Conservation (phyloP, 2,329 filamentous ascomycete genomes). For the Fusarium xylarioides region DNA sequence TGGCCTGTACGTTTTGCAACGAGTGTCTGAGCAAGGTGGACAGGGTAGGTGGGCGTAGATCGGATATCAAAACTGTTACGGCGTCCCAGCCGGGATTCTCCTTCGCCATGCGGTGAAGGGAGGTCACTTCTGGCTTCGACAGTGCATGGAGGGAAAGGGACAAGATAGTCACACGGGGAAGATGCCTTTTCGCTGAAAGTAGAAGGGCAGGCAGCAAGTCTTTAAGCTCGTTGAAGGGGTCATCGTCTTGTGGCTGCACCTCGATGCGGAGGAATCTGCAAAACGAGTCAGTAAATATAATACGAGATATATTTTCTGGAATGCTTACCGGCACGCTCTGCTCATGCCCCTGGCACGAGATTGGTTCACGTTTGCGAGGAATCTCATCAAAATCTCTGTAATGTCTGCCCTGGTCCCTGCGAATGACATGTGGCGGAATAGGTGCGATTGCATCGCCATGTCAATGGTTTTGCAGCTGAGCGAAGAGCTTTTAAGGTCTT, state of each 20-base stretch:
- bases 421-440: accelerated
- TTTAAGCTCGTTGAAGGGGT: not conserved
- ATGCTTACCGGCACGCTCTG: not conserved
- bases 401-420: accelerated
- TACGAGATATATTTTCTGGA: too few relatives aligned
- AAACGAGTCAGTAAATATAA: not conserved
- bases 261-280: not conserved
- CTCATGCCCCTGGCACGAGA: not conserved
- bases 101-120: not conserved
- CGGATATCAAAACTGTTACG: accelerated
- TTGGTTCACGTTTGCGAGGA: accelerated
- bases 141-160: not conserved
- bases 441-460: accelerated
- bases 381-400: accelerated
- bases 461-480: accelerated
- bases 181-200: accelerated
- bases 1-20: not conserved
- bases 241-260: not conserved
- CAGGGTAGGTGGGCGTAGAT: accelerated
- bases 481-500: accelerated
- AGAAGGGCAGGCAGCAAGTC: not conserved
- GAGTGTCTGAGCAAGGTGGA: accelerated
- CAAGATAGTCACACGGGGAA: accelerated
- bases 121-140: accelerated
- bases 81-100: not conserved